These are phyloP conservation scores for Cyberlindnera sargentensis DNA, from an alignment of 805 yeast genomes.

Conservation along the genomic window DNA sequence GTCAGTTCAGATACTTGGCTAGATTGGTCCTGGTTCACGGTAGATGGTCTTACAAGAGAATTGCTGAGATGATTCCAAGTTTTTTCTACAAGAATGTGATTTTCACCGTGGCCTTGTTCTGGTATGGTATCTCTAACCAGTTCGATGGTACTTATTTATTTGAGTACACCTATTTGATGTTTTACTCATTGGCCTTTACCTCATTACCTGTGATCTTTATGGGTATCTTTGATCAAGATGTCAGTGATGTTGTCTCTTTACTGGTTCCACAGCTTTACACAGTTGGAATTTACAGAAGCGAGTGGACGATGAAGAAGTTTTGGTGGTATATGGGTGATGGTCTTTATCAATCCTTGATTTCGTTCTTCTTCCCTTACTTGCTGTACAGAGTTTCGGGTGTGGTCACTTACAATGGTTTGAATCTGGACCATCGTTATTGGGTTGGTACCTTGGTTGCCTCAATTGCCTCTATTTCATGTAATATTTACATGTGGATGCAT, in stretches of 20 bases:
- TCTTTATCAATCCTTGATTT: slow-evolving; percentile 62
- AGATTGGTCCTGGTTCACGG: slow-evolving; percentile 72
- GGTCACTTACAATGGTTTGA: slow-evolving; percentile 46
- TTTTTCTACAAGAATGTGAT: slow-evolving; percentile 77
- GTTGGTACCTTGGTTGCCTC: slow-evolving; percentile 63
- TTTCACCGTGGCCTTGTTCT: slow-evolving; percentile 66
- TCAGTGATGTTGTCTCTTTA: slow-evolving; percentile 57
- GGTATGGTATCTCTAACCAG: slow-evolving; percentile 70
- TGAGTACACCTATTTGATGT: slow-evolving; percentile 75
- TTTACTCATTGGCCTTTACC: slow-evolving; percentile 77
- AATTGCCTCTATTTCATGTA: slow-evolving; percentile 62
- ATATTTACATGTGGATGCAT: slow-evolving; percentile 56
- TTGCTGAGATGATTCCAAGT: slow-evolving; percentile 77
- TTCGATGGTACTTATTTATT: slow-evolving; percentile 77
- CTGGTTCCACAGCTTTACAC: slow-evolving; percentile 70
- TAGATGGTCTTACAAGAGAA: slow-evolving; percentile 78
- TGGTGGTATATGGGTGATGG: slow-evolving; percentile 75
- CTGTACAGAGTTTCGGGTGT: slow-evolving; percentile 36
- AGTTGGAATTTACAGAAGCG: slow-evolving; percentile 63
- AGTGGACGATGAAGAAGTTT: slow-evolving; percentile 65
- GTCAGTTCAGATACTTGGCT: slow-evolving; percentile 69
- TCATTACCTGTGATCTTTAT: slow-evolving; percentile 73
- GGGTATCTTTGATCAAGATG: slow-evolving; percentile 80
- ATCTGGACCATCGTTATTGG: slow-evolving; percentile 64
- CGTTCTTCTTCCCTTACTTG: slow-evolving; percentile 70